Base-by-base conservation (phyloP, 768 basidiomycete species). In the Candolleomyces aberdarensis region DNA sequence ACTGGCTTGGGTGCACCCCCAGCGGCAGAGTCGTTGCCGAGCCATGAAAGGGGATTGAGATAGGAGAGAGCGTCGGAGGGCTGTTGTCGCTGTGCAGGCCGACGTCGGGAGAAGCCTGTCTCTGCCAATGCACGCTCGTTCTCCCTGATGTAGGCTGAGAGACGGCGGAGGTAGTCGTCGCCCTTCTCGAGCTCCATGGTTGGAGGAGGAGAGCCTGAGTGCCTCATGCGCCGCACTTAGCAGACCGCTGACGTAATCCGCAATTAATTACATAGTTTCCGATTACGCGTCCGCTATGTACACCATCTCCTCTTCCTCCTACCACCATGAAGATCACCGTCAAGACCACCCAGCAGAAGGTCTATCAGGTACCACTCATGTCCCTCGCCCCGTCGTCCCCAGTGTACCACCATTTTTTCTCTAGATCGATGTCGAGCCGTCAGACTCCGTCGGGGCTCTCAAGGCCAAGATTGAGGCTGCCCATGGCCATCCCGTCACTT, bases 261-360 rank as follows among this genome's bases (percentile, higher is more conserved):
- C 29, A 20, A 20, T 20, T 32, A 68, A 68, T 65, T 66, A 20
- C n/a, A 47, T 53, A 59, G 40, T 40, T 56, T 39, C 48, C 54
- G 54, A 60, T 62, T 59, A 61, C 62, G 53, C 63, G 62, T 66
- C 65, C 40, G 40, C 41, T 50, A 11, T 56, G 22, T 13, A 17
- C 14, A 31, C 58, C 43, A 20, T 63, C 50, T 48, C 52, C 46
- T 62, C 50, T 52, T 55, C 62, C 59, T 56, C 58, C 63, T 64
- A 56, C 69, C 76, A 82, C 72, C 72, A 92, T 94, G 89, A 93
- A 94, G 84, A 84, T 98, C 75, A 96, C 94, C 29, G 80, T 98
- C 70, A 98, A 98, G 79, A 98, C 96, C 1, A 85, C 96, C 14
- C 90, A 94, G 75, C 93, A 96, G 72, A 96, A 95, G 80, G 83